These are phyloP conservation scores for Phytopythium litorale DNA, from an alignment of 352 stramenopile genomes.

Conservation along the genomic window DNA sequence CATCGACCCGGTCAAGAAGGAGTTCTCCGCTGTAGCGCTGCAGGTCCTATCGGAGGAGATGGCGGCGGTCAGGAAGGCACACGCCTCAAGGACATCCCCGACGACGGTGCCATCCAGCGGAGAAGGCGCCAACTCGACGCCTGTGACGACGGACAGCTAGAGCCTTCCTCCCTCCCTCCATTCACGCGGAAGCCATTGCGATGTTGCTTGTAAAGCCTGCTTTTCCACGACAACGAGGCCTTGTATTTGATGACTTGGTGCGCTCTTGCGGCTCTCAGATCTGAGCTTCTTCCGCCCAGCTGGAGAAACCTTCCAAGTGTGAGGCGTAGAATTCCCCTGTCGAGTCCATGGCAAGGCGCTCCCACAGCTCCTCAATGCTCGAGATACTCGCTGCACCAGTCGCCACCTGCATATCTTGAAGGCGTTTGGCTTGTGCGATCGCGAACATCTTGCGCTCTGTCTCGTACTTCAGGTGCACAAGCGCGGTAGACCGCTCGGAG, in stretches of 20 bases:
- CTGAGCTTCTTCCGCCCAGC: neutral
- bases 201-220: neutral
- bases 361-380: neutral
- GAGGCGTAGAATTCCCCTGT: slow-evolving; percentile 5
- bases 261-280: neutral
- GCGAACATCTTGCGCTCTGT: slow-evolving; percentile 22
- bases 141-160: neutral
- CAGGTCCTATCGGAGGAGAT: slow-evolving; percentile 63
- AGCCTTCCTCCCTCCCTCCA: no score
- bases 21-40: slow-evolving; percentile 60
- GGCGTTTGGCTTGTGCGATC: slow-evolving; percentile 1
- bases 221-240: neutral
- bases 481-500: slow-evolving; percentile 14
- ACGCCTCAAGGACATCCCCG: slow-evolving; percentile 19
- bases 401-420: neutral
- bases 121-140: neutral
- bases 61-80: slow-evolving; percentile 42
- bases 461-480: slow-evolving; percentile 28
- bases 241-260: neutral
- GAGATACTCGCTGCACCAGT: neutral
- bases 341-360: neutral
- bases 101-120: neutral
- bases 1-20: slow-evolving; percentile 78
- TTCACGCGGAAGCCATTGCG: neutral
- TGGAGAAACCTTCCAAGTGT: neutral